Evolutionary conservation across 768 basidiomycete species (phyloP).

Genomic region (Wakefieldia striispora): DNA sequence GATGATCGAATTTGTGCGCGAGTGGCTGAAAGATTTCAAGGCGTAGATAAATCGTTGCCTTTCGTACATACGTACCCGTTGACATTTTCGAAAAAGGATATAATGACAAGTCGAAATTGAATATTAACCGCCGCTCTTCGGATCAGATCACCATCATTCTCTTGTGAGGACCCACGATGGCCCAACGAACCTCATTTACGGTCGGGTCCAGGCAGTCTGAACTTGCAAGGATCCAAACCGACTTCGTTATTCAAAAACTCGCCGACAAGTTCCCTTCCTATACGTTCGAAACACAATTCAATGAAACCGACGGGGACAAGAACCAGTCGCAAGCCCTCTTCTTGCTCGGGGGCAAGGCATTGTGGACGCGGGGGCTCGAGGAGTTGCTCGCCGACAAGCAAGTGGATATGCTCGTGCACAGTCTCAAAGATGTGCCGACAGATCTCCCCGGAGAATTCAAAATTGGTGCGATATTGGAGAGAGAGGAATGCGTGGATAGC

Average conservation of each 20-base stretch:
- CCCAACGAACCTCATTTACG: slow-evolving; percentile 48
- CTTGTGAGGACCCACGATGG: slow-evolving; percentile 10
- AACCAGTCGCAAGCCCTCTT: slow-evolving; percentile 90
- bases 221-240: slow-evolving; percentile 88
- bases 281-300: slow-evolving; percentile 52
- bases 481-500: slow-evolving; percentile 88
- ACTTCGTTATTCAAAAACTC: slow-evolving; percentile 69
- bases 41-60: too few species aligned
- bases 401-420: slow-evolving; percentile 93
- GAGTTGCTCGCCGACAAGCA: slow-evolving; percentile 66
- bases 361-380: slow-evolving; percentile 98
- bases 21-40: slow-evolving; percentile 61
- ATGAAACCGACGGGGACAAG: slow-evolving; percentile 80
- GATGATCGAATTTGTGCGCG: slow-evolving; percentile 73
- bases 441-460: slow-evolving; percentile 79
- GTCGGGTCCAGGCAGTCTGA: slow-evolving; percentile 86
- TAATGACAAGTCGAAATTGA: too few species aligned
- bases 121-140: too few species aligned
- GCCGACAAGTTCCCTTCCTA: slow-evolving; percentile 50
- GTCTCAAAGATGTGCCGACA: slow-evolving; percentile 92
- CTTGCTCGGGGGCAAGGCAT: slow-evolving; percentile 82
- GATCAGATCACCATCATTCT: too few species aligned
- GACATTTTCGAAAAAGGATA: too few species aligned
- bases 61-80: not conserved
- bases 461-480: slow-evolving; percentile 78